These are phyloP conservation scores for Sicyos baderoa DNA, from an alignment of 306 rosid genomes.

Conservation along the genomic window DNA sequence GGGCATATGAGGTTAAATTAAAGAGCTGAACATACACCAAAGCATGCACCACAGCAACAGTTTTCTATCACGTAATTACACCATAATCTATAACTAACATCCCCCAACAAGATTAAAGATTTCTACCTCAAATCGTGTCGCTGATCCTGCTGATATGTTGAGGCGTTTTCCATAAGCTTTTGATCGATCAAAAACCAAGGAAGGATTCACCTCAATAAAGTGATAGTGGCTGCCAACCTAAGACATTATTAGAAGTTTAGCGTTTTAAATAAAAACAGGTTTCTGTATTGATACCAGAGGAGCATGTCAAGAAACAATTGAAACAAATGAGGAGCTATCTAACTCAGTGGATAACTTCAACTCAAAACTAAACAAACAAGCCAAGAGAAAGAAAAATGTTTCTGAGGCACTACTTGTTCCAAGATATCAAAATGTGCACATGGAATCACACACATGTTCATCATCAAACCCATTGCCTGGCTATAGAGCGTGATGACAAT, in stretches of 20 bases:
- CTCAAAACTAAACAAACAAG: too few relatives aligned
- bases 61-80: neutral
- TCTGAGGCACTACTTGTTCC: too few relatives aligned
- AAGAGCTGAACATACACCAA: conserved; percentile 3
- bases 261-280: neutral
- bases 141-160: conserved; percentile 82
- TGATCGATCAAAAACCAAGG: conserved; percentile 66
- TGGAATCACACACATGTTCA: too few relatives aligned
- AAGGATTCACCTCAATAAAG: conserved; percentile 79
- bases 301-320: neutral
- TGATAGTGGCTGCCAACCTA: conserved; percentile 98
- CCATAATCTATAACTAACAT: conserved; percentile 13
- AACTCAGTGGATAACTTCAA: too few relatives aligned
- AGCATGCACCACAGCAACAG: neutral
- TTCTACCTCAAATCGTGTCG: conserved; percentile 78
- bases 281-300: neutral
- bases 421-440: too few relatives aligned
- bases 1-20: neutral
- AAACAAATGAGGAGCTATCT: too few relatives aligned
- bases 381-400: too few relatives aligned
- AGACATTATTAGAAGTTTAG: neutral
- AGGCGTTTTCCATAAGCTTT: conserved; percentile 80
- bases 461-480: too few relatives aligned
- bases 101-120: conserved; percentile 16
- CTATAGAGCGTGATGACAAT: too few relatives aligned